These are phyloP conservation scores for Mimosa bimucronata DNA, from an alignment of 306 rosid species.

Conservation along the genomic window DNA sequence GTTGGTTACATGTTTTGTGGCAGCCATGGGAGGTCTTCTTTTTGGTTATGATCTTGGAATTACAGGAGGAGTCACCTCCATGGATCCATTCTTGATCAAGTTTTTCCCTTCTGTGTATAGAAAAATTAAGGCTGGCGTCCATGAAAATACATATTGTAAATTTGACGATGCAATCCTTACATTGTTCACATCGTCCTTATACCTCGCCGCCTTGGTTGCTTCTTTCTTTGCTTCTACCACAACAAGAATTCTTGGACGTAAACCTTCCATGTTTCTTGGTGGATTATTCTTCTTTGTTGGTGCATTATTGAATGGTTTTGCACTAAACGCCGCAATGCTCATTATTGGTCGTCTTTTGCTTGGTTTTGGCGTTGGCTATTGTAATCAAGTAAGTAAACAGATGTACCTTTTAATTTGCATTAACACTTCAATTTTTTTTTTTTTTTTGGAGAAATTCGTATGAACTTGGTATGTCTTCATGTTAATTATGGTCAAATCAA, in stretches of 20 bases:
- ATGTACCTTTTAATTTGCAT: no score
- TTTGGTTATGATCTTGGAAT: slow-evolving; percentile 48
- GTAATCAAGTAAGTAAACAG: slow-evolving; percentile 34
- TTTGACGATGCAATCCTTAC: slow-evolving; percentile 40
- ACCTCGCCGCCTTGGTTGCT: slow-evolving; percentile 40
- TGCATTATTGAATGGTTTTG: slow-evolving; percentile 41
- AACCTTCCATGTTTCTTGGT: slow-evolving; percentile 38
- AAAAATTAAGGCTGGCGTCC: slow-evolving; percentile 19
- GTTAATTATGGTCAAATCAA: no score
- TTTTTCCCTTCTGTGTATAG: slow-evolving; percentile 34
- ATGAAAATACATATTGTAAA: slow-evolving; percentile 31
- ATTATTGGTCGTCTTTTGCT: slow-evolving; percentile 43
- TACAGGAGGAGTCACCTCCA: slow-evolving; percentile 39
- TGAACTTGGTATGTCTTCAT: no score
- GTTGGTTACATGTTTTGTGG: slow-evolving; percentile 39
- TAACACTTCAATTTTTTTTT: no score
- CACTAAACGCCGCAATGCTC: slow-evolving; percentile 30
- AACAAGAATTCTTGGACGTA: slow-evolving; percentile 39
- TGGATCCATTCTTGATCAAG: slow-evolving; percentile 40
- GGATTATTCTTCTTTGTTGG: slow-evolving; percentile 45
- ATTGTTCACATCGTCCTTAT: slow-evolving; percentile 44
- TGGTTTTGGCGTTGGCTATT: slow-evolving; percentile 43
- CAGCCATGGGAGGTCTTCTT: slow-evolving; percentile 45
- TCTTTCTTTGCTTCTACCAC: slow-evolving; percentile 43
- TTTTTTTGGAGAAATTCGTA: no score